Percentiles rank a stretch among this genome's conserved stretches.
Evolutionary conservation across 768 basidiomycete genomes (phyloP).

Genomic region (Tylopilus balloui): DNA sequence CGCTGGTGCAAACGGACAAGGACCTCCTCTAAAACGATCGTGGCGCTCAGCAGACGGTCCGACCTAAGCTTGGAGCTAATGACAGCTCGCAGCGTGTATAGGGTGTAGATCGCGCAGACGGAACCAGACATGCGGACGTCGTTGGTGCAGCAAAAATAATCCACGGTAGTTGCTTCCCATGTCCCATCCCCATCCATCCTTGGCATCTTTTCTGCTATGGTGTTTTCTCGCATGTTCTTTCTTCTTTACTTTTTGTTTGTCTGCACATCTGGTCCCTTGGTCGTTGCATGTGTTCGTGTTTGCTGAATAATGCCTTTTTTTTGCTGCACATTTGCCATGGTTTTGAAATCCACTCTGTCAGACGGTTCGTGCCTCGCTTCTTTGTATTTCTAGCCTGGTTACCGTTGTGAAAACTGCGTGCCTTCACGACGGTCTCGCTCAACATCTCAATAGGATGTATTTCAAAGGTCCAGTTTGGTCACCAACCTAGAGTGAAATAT

Average conservation of each 20-base stretch:
- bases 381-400: constrained; percentile 1
- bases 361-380: not conserved
- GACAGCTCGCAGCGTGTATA: not conserved
- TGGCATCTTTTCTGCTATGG: not conserved
- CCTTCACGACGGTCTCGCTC: too few relatives aligned
- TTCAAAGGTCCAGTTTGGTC: too few relatives aligned
- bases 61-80: constrained; percentile 3
- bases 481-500: too few relatives aligned
- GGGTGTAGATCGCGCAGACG: not conserved
- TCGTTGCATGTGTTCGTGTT: not conserved
- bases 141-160: not conserved
- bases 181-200: not conserved
- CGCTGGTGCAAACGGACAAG: constrained; percentile 23
- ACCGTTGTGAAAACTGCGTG: not conserved
- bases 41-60: constrained; percentile 26
- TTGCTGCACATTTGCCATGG: not conserved
- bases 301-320: not conserved
- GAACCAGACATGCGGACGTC: not conserved
- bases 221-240: too few relatives aligned
- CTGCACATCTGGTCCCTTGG: not conserved
- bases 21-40: constrained; percentile 22
- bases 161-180: not conserved
- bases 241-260: not conserved
- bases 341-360: not conserved
- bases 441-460: too few relatives aligned